Evolutionary conservation across 23 red algal genomes (phyloP).

Genomic region (Cyanidium caldarium): DNA sequence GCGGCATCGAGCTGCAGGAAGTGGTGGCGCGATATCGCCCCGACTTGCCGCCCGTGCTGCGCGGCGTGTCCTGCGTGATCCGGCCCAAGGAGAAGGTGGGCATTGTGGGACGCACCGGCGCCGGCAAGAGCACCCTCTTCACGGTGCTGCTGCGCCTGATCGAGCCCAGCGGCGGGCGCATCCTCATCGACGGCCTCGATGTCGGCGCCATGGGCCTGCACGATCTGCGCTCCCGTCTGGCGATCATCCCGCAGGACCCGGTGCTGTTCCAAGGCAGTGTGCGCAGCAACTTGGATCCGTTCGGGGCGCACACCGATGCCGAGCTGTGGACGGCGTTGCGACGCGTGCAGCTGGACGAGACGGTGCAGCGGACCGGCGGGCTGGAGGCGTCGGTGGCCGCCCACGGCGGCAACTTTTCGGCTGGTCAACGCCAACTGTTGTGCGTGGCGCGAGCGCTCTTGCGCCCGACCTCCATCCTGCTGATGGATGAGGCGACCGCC

Average conservation of each 20-base stretch:
- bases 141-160: constrained; percentile 45
- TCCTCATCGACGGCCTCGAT: constrained; percentile 52
- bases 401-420: constrained; percentile 25
- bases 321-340: constrained; percentile 39
- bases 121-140: constrained; percentile 62
- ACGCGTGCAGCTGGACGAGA: constrained; percentile 33
- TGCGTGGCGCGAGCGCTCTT: constrained; percentile 67
- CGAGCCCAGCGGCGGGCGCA: constrained; percentile 31
- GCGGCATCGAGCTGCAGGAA: constrained; percentile 31
- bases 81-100: constrained; percentile 37
- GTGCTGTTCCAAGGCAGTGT: constrained; percentile 64
- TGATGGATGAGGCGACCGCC: constrained; percentile 77
- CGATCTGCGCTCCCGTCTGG: constrained; percentile 40
- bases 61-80: constrained; percentile 26
- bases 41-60: constrained; percentile 37
- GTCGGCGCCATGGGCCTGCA: constrained; percentile 30
- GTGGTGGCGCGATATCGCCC: constrained; percentile 54
- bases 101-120: constrained; percentile 77
- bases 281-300: constrained; percentile 74
- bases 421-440: constrained; percentile 74
- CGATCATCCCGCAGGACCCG: constrained; percentile 73
- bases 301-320: constrained; percentile 32
- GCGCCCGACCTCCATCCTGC: constrained; percentile 36
- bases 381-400: constrained; percentile 3
- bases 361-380: not conserved